These are phyloP conservation scores for Aspergillus nidulans DNA, from an alignment of 495 filamentous ascomycete genomes.

Conservation along the genomic window DNA sequence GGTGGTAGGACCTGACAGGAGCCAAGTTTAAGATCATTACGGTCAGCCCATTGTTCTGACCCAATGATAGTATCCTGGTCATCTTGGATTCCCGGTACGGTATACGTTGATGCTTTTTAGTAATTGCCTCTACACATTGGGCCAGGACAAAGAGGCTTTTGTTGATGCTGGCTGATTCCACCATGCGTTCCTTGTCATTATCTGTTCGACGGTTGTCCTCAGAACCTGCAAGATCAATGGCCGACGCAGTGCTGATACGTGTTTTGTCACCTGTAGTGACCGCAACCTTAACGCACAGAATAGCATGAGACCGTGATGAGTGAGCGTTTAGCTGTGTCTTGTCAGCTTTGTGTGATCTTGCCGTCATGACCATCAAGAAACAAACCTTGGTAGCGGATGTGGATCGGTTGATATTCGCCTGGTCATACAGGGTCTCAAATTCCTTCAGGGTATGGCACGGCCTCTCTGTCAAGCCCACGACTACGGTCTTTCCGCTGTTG, in stretches of 20 bases:
- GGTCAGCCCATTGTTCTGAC: slow-evolving; percentile 92
- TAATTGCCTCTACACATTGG: slow-evolving; percentile 95
- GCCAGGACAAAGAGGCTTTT: slow-evolving; percentile 93
- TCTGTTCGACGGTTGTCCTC: slow-evolving; percentile 95
- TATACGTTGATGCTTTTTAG: slow-evolving; percentile 71
- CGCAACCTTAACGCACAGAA: slow-evolving; percentile 83
- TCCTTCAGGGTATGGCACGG: slow-evolving; percentile 83
- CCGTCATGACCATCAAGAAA: background rate
- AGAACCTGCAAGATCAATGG: slow-evolving; percentile 93
- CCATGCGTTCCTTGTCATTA: slow-evolving; percentile 87
- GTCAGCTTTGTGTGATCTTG: slow-evolving; percentile 12
- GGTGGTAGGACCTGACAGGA: slow-evolving; percentile 77
- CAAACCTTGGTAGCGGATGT: slow-evolving; percentile 83
- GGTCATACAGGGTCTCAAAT: slow-evolving; percentile 87
- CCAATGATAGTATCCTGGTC: slow-evolving; percentile 88
- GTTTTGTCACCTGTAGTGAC: slow-evolving; percentile 68
- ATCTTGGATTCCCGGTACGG: slow-evolving; percentile 96
- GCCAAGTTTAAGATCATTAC: slow-evolving; percentile 97
- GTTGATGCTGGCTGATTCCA: slow-evolving; percentile 98
- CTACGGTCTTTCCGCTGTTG: slow-evolving; percentile 81
- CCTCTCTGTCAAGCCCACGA: slow-evolving; percentile 85
- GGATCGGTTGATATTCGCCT: slow-evolving; percentile 87
- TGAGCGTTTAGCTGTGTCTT: slow-evolving; percentile 72
- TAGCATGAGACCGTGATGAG: slow-evolving; percentile 88
- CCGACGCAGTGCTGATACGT: slow-evolving; percentile 77